Evolutionary conservation across 768 basidiomycete genomes (phyloP), one percentile per base, ranked within the genome.

Genomic region (Rhodotorula paludigena): DNA sequence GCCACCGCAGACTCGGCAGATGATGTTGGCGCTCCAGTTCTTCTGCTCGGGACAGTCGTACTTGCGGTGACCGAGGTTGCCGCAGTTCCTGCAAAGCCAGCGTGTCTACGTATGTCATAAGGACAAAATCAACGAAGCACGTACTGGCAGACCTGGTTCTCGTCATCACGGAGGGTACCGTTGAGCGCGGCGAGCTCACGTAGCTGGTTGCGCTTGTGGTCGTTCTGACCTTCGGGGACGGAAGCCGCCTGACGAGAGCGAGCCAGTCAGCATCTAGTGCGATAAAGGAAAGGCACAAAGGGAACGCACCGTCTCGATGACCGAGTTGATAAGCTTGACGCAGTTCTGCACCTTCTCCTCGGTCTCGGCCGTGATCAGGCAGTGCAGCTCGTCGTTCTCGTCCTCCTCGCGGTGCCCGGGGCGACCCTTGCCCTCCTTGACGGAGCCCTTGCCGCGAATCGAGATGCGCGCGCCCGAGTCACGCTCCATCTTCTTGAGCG

Each of bases 1-100:
- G 76, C 91, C 93, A 69, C 94, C 94, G 79, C 96, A 99, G 76
- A 93, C 86, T 77, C 92, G 92, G 83, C 96, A 99, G 77, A 97
- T 94, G 82, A 99, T 93, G 82, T 94, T 94, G 81, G 96, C 96
- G 74, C 91, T 93, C 81, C 92, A 98, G 82, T 96, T 96, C 79
- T 89, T 87, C 80, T 96, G 91, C 81, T 97, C 91, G 25, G 93
- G 92, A 79, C 96, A 99, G 80, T 98, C 96, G 81, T 92, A 98
- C 85, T 97, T 93, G 80, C 94, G 88, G 77, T 97, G 93, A 66
- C 92, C 92, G 72, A 92, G 85, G 60, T 87, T 87, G 76, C 89
- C 91, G 78, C 90, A 93, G 77, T 94, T 94, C 58, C 66, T 71
- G 57, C 2, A 10, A 25, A 49, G 42, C 33, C 3, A 2, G 25